Evolutionary conservation across 2,329 filamentous ascomycete species (phyloP), one percentile per base, ranked within the genome.

Genomic region (Penicillium sp.): DNA sequence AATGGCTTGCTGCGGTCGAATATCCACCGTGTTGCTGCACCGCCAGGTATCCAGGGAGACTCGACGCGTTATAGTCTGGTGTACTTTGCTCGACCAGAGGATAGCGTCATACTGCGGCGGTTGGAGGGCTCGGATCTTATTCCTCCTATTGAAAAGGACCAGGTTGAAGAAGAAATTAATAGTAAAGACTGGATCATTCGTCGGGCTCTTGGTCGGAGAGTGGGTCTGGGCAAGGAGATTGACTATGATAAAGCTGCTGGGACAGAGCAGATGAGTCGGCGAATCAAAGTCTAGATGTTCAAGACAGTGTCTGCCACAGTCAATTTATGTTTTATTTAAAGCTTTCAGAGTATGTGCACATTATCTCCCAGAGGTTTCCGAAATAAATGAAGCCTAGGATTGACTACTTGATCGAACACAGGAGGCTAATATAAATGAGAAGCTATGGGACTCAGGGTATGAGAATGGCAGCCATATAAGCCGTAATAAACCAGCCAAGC

Each of bases 51-150:
- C 9, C 77, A 80, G 58, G 67, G 59, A 4, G 59, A 64, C n/a
- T 49, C 44, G 13, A 70, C 67, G 16, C 64, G 78, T 44, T 76
- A 74, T 56, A 78, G 76, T 60, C 52, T 80, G 16, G 77, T 79
- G 8, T 80, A 80, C 55, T 80, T 80, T 60, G 65, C 69, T 23
- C 59, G 78, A 51, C 77, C 77, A 3, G 74, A 72, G 55, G 71
- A 78, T 61, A 65, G 73, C 20, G 70, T 77, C 13, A 42, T 72
- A 18, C 52, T 77, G 56, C 70, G 63, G 47, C 59, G 68, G 31
- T 40, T 74, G 47, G 61, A 68, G 7, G 66, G 66, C 0, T 65
- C 67, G 38, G 44, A 57, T 37, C 52, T 54, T 9, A 69, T 71
- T 45, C 66, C 68, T 26, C 51, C 55, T 1, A 47, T 70, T 22